These are phyloP conservation scores for Vitis rotundifolia DNA, from an alignment of 164 flowering plant genomes.

Conservation along the genomic window DNA sequence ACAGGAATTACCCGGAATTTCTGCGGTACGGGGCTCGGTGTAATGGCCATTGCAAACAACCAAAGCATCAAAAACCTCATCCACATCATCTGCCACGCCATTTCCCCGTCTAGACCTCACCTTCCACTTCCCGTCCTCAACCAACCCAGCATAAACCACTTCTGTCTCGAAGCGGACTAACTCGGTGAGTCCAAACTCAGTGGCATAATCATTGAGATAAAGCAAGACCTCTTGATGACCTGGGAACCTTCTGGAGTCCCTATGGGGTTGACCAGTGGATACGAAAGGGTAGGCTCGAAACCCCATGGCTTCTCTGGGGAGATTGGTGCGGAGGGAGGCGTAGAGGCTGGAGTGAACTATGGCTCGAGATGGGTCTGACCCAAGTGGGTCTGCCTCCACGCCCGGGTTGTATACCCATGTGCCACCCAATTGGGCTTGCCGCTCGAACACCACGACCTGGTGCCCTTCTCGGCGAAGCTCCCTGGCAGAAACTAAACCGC, in stretches of 20 bases:
- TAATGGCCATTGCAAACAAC: constrained; percentile 60
- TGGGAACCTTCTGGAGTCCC: constrained; percentile 74
- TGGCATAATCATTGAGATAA: constrained; percentile 58
- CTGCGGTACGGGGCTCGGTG: constrained; percentile 53
- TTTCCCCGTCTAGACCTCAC: constrained; percentile 33
- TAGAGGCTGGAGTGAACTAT: constrained; percentile 70
- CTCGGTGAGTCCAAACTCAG: constrained; percentile 49
- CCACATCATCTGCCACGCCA: constrained; percentile 12
- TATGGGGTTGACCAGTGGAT: constrained; percentile 15
- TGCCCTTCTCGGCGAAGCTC: constrained; percentile 81
- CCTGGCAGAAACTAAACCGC: constrained; percentile 71
- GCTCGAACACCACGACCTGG: constrained; percentile 69
- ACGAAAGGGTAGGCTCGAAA: constrained; percentile 66
- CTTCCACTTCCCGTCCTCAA: constrained; percentile 58
- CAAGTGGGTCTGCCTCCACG: constrained; percentile 68
- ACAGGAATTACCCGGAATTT: constrained; percentile 46
- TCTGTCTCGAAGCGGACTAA: constrained; percentile 67
- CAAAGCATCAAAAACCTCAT: constrained; percentile 56
- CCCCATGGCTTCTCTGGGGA: constrained; percentile 84
- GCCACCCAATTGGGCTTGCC: constrained; percentile 52
- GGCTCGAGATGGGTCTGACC: constrained; percentile 56
- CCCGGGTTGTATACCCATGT: constrained; percentile 70
- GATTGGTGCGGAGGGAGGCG: constrained; percentile 78
- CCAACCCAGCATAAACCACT: constrained; percentile 52
- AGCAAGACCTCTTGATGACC: constrained; percentile 67